These are phyloP conservation scores for Uncinocarpus reesii DNA, from an alignment of 2,329 filamentous ascomycete species.

Conservation along the genomic window DNA sequence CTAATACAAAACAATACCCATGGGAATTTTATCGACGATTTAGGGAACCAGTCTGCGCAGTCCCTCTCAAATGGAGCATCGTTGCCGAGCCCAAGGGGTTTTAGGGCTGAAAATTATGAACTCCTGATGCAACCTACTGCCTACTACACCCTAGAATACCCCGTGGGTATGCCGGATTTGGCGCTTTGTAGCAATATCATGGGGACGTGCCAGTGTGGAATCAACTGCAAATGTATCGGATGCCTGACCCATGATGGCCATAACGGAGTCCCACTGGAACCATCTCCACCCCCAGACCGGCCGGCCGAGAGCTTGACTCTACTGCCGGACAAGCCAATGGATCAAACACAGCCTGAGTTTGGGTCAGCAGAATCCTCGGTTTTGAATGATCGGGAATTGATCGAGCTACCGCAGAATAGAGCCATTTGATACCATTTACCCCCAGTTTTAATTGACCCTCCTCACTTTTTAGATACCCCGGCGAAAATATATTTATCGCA, in stretches of 20 bases:
- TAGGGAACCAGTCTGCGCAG: background rate
- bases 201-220: conserved; percentile 44
- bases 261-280: conserved; percentile 34
- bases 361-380: background rate
- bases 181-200: conserved; percentile 38
- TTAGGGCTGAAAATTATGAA: conserved; percentile 15
- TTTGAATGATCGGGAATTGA: background rate
- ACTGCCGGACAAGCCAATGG: background rate
- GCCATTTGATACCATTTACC: background rate
- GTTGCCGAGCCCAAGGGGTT: background rate
- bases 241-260: conserved; percentile 45
- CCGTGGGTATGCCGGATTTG: conserved; percentile 26
- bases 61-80: conserved; percentile 1
- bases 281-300: conserved; percentile 16
- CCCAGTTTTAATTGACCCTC: background rate
- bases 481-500: too few relatives aligned
- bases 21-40: conserved; percentile 60
- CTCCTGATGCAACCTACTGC: conserved; percentile 34
- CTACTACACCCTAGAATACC: conserved; percentile 36
- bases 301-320: background rate
- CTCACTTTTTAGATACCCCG: conserved; percentile 2
- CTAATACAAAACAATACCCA: conserved; percentile 53
- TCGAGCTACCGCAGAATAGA: background rate
- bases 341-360: background rate
- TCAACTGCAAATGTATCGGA: conserved; percentile 44